A percentile compares a stretch with the other conserved stretches of the same genome.
phyloP scores from a whole-genome alignment of 2,329 filamentous ascomycete species.

The Penicillium sp. region DNA sequence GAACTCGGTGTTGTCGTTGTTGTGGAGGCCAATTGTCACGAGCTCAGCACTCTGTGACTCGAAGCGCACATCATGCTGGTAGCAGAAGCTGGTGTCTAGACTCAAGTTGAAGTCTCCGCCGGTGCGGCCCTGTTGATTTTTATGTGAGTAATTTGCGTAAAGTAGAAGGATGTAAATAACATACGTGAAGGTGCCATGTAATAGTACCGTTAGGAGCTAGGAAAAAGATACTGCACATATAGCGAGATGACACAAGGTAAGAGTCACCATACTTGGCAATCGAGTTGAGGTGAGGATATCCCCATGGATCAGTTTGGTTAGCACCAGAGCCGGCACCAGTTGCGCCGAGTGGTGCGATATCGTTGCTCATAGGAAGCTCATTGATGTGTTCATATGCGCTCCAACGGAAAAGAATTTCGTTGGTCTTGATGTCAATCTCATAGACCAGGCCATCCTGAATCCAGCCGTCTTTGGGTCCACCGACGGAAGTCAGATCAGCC shows the following conservation, averaged over 20 bases:
- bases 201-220: slow-evolving; percentile 25
- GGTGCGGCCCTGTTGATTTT: slow-evolving; percentile 18
- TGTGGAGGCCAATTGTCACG: slow-evolving; percentile 29
- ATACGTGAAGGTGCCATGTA: slow-evolving; percentile 27
- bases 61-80: slow-evolving; percentile 36
- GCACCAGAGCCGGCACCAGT: slow-evolving; percentile 1
- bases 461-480: slow-evolving; percentile 29
- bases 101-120: slow-evolving; percentile 25
- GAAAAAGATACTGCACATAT: slow-evolving; percentile 24
- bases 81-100: slow-evolving; percentile 24
- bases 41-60: slow-evolving; percentile 25
- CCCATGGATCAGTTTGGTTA: slow-evolving; percentile 19
- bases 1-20: slow-evolving; percentile 31
- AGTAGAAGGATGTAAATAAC: neutral
- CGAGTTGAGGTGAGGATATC: slow-evolving; percentile 26
- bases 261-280: slow-evolving; percentile 23
- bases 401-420: slow-evolving; percentile 30
- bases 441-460: slow-evolving; percentile 30
- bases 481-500: slow-evolving; percentile 26
- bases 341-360: slow-evolving; percentile 9
- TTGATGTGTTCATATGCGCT: slow-evolving; percentile 27
- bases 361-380: slow-evolving; percentile 19
- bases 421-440: slow-evolving; percentile 31
- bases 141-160: neutral
- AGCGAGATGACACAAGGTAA: slow-evolving; percentile 23